Base-by-base conservation (phyloP, 2,329 filamentous ascomycete genomes). In the Ophiostoma sp. region DNA sequence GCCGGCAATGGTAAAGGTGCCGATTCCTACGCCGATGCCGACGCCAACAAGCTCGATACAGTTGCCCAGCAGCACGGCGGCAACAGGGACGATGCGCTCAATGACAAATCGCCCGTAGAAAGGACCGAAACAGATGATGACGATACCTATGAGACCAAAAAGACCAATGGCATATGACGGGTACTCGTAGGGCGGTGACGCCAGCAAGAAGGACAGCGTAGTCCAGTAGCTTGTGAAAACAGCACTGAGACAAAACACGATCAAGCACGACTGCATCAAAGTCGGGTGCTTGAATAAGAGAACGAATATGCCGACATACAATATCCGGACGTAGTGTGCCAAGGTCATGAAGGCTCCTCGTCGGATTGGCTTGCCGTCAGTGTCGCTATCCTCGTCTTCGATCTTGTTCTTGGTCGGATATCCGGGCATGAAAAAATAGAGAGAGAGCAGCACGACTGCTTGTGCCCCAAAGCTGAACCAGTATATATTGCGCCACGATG, bases 361-460 rank as follows among this genome's bases (percentile, higher is more conserved):
- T 18, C 42, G 16, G 16, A 47, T 27, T 16, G 45, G 36, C 9
- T 41, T 14, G 63, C 49, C 27, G 38, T 64, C 55, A 36, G 14
- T 8, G 40, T 47, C 36, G 18, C 38, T 18, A 14, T 55, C 52
- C n/a, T 27, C 64, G 8, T 18, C 40, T 18, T 49, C 55, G 6
- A 55, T 16, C 36, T 16, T 47, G 74, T 93, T 93, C 4, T 89
- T 89, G 1, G 85, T 83, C 0, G 91, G 92, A 72, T 95, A 95
- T 75, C 93, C 90, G 0, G 91, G 91, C 88, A 95, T 89, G 76
- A 87, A 91, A 62, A 87, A 75, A 80, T 85, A 93, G 5, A 94
- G 83, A 0, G 88, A 77, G 6, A 80, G 72, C 68, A 89, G 84
- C 70, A 94, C 87, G 8, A 86, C 74, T 73, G 86, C 88, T 77